Conservation (phyloP, 1,284 basidiomycete genomes). For the Rhodofomes roseus region DNA sequence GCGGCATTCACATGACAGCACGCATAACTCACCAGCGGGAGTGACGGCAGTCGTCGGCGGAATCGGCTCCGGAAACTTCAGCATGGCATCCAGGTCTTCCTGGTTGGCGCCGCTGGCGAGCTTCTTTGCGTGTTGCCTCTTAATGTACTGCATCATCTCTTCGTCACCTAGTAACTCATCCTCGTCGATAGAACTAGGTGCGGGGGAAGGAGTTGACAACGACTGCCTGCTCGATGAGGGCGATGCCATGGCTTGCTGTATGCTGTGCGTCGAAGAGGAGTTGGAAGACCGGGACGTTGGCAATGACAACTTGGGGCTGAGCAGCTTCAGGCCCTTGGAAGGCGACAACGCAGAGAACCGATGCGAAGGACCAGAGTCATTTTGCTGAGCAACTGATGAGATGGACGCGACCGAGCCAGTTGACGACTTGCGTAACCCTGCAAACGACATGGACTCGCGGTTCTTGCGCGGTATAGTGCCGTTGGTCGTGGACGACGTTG, state of each 20-base stretch:
- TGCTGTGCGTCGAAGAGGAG: conserved; percentile 44
- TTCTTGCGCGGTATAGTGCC: conserved; percentile 56
- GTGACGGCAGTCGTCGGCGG: conserved; percentile 67
- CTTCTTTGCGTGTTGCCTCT: conserved; percentile 86
- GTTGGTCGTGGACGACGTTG: conserved; percentile 41
- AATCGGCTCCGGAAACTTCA: conserved; percentile 90
- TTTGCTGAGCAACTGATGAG: conserved; percentile 42
- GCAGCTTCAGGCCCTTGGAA: conserved; percentile 74
- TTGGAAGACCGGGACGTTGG: conserved; percentile 53
- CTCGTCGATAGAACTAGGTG: conserved; percentile 74
- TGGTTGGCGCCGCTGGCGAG: conserved; percentile 80
- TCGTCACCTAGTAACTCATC: conserved; percentile 92
- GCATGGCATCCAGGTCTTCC: conserved; percentile 84
- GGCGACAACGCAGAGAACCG: conserved; percentile 78
- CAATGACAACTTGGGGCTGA: conserved; percentile 72
- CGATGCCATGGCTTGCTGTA: conserved; percentile 51
- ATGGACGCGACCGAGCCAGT: conserved; percentile 70
- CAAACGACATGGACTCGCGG: conserved; percentile 74
- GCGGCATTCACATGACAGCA: neutral
- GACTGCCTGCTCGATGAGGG: conserved; percentile 75
- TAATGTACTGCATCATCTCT: conserved; percentile 95
- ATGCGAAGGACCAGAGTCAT: conserved; percentile 44
- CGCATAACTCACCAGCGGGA: conserved; percentile 61
- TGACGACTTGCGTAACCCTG: conserved; percentile 73
- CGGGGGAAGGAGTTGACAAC: conserved; percentile 77